A percentile compares a stretch with the other conserved stretches of the same genome.
These are phyloP conservation scores for Dendrobium catenatum DNA, from an alignment of 106 monocot genomes.

Conservation along the genomic window DNA sequence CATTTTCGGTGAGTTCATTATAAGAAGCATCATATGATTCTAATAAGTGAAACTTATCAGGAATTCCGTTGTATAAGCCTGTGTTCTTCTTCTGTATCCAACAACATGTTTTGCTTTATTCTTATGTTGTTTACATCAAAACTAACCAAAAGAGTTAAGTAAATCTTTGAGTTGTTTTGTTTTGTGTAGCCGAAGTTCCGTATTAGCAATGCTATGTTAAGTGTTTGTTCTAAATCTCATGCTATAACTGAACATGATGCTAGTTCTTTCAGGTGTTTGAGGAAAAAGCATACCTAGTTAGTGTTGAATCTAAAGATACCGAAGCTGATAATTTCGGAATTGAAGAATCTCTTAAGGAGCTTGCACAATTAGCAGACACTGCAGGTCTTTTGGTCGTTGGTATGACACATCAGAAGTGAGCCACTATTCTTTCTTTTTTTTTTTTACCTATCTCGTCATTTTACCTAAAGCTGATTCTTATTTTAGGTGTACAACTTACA, in stretches of 20 bases:
- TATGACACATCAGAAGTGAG: slow-evolving; percentile 86
- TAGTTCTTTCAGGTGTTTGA: slow-evolving; percentile 50
- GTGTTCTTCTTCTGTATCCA: too few relatives aligned
- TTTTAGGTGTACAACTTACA: not conserved
- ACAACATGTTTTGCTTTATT: too few relatives aligned
- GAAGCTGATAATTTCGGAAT: slow-evolving; percentile 43
- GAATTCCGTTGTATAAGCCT: too few relatives aligned
- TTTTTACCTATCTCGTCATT: not conserved
- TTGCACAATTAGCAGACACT: slow-evolving; percentile 87
- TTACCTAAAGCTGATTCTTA: not conserved
- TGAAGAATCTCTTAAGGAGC: slow-evolving; percentile 86
- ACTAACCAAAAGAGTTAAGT: too few relatives aligned
- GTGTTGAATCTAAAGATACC: slow-evolving; percentile 72
- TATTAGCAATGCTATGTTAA: not conserved
- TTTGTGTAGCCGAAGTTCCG: too few relatives aligned
- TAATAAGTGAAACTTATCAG: too few relatives aligned
- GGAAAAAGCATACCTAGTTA: slow-evolving; percentile 87
- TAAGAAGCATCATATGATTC: too few relatives aligned
- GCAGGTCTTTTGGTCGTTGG: slow-evolving; percentile 86
- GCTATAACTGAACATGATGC: not conserved
- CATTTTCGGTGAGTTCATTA: too few relatives aligned
- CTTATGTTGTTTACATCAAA: too few relatives aligned
- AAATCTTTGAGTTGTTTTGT: too few relatives aligned
- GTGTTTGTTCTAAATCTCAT: not conserved
- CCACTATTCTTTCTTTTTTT: not conserved